A percentile compares a stretch with the other conserved stretches of the same genome.
Conservation (phyloP, 805 yeast genomes). For the Brettanomyces sp. region DNA sequence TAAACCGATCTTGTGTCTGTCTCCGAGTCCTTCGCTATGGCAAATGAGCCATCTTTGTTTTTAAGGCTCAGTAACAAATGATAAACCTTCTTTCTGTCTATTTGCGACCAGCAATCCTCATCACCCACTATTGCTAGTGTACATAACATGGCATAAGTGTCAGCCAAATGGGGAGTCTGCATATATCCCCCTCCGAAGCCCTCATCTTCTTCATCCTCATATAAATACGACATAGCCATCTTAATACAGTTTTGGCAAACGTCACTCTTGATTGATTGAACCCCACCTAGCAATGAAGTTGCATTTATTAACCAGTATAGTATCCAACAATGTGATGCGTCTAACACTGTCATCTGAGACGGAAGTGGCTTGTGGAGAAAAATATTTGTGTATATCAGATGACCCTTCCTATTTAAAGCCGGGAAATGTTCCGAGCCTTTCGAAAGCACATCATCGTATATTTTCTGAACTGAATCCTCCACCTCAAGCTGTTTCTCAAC, state of each 20-base stretch:
- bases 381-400: slow-evolving; percentile 33
- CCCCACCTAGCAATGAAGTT: slow-evolving; percentile 31
- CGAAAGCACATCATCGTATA: slow-evolving; percentile 23
- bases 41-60: slow-evolving; percentile 63
- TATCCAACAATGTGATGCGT: slow-evolving; percentile 92
- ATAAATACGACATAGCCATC: background rate
- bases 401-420: slow-evolving; percentile 24
- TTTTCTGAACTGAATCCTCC: slow-evolving; percentile 23
- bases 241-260: slow-evolving; percentile 3
- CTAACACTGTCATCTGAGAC: slow-evolving; percentile 42
- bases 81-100: slow-evolving; percentile 41
- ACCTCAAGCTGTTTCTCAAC: slow-evolving; percentile 29
- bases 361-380: slow-evolving; percentile 40
- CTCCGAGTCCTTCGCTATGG: slow-evolving; percentile 74
- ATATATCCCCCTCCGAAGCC: slow-evolving; percentile 84
- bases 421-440: slow-evolving; percentile 25
- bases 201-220: slow-evolving; percentile 1
- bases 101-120: slow-evolving; percentile 28
- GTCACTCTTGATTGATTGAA: slow-evolving; percentile 8
- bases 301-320: slow-evolving; percentile 74
- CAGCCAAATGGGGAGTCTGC: slow-evolving; percentile 78
- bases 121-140: slow-evolving; percentile 46
- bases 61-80: slow-evolving; percentile 62
- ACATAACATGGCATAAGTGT: slow-evolving; percentile 70
- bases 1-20: slow-evolving; percentile 78